phyloP scores from a whole-genome alignment of 305 asterid species.

The Andrographis paniculata region DNA sequence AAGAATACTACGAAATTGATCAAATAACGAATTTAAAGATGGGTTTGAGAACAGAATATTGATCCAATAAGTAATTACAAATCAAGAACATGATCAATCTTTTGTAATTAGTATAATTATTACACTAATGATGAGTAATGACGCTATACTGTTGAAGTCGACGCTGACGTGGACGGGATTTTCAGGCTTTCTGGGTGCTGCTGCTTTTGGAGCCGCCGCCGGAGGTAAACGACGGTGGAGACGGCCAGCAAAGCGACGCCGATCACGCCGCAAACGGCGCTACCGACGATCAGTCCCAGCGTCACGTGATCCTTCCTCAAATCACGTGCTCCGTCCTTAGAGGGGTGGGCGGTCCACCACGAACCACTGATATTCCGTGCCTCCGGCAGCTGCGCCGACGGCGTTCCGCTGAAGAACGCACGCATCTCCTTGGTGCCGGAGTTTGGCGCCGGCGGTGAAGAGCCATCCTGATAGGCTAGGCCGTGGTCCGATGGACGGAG shows the following conservation, averaged over 20 bases:
- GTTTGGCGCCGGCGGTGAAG: constrained; percentile 23
- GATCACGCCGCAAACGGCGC: constrained; percentile 36
- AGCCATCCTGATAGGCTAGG: constrained; percentile 21
- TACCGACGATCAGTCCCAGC: constrained; percentile 27
- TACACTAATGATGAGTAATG: constrained; percentile 4
- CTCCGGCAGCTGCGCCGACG: constrained; percentile 35
- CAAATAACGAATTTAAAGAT: no score
- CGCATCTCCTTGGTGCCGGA: constrained; percentile 22
- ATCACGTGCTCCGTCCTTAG: constrained; percentile 8
- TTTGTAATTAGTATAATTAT: neutral
- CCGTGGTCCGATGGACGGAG: constrained; percentile 57
- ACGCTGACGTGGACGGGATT: constrained; percentile 15
- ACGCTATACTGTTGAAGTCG: constrained; percentile 2
- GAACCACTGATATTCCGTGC: constrained; percentile 40
- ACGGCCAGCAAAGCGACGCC: constrained; percentile 34
- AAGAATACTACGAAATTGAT: no score
- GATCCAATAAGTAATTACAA: neutral
- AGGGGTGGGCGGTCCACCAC: constrained; percentile 20
- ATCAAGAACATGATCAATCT: neutral
- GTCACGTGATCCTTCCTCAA: constrained; percentile 25
- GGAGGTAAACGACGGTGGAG: constrained; percentile 26
- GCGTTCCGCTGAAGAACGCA: constrained; percentile 33
- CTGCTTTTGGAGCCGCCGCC: constrained; percentile 25
- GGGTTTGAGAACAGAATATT: no score
- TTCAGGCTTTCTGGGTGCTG: constrained; percentile 5